Percentiles rank a stretch among this genome's conserved stretches.
Evolutionary conservation across 306 rosid species (phyloP).

Genomic region (Spatholobus suberectus): DNA sequence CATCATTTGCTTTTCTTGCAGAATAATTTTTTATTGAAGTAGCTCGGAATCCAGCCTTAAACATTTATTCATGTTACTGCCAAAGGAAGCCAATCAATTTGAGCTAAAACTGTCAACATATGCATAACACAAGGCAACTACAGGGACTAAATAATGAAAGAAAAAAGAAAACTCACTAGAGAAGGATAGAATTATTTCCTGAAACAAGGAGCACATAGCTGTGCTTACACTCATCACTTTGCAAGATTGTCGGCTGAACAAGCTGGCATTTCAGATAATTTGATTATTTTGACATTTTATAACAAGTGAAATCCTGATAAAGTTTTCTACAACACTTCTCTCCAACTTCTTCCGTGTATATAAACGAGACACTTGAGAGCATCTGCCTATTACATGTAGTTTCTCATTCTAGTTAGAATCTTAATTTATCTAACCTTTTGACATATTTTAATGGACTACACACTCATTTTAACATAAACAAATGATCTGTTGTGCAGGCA

Average conservation of each 20-base stretch:
- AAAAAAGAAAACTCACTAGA: neutral
- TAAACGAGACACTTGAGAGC: neutral
- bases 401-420: neutral
- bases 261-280: slow-evolving; percentile 3
- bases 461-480: slow-evolving; percentile 9
- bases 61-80: neutral
- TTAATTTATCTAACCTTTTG: neutral
- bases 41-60: neutral
- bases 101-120: neutral
- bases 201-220: neutral
- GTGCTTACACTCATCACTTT: neutral
- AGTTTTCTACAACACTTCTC: neutral
- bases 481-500: neutral
- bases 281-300: slow-evolving; percentile 14
- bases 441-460: neutral
- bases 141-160: neutral
- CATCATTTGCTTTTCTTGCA: neutral
- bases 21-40: neutral
- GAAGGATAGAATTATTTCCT: neutral
- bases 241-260: neutral
- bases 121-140: neutral
- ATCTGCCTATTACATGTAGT: slow-evolving; percentile 4
- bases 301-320: slow-evolving; percentile 1
- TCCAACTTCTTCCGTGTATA: slow-evolving; percentile 1
- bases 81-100: slow-evolving; percentile 26